Evolutionary conservation across 140 eudicot species (phyloP).

Genomic region (Stevia rebaudiana): DNA sequence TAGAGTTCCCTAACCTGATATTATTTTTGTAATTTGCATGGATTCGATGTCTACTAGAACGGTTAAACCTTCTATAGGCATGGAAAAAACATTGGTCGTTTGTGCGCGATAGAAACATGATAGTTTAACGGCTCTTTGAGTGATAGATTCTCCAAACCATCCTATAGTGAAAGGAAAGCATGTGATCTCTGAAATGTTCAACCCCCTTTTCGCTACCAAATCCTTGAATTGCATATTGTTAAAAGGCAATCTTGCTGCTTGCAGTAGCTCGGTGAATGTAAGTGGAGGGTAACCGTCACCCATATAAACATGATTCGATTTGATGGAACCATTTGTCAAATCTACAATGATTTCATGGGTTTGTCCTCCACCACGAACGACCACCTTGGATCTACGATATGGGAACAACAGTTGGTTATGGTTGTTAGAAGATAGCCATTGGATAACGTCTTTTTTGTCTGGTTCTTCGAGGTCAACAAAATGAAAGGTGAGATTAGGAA

Average conservation of each 20-base stretch:
- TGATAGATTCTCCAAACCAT: slow-evolving; percentile 62
- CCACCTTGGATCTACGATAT: slow-evolving; percentile 54
- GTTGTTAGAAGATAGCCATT: slow-evolving; percentile 45
- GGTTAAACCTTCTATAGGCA: slow-evolving; percentile 74
- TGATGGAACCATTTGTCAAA: slow-evolving; percentile 31
- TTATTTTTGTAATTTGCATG: slow-evolving; percentile 27
- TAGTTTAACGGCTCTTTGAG: slow-evolving; percentile 45
- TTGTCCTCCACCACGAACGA: slow-evolving; percentile 44
- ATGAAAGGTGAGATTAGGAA: slow-evolving; percentile 52
- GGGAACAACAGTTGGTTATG: slow-evolving; percentile 34
- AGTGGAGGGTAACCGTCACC: slow-evolving; percentile 77
- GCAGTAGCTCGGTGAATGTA: slow-evolving; percentile 47
- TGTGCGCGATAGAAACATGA: slow-evolving; percentile 70
- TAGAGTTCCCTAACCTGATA: no score
- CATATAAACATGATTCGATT: slow-evolving; percentile 46
- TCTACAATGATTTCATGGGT: slow-evolving; percentile 61
- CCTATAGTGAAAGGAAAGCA: slow-evolving; percentile 78
- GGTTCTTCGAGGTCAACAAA: slow-evolving; percentile 80
- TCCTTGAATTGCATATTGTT: slow-evolving; percentile 37
- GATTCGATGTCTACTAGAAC: slow-evolving; percentile 50
- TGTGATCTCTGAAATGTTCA: slow-evolving; percentile 64
- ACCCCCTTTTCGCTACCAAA: slow-evolving; percentile 48
- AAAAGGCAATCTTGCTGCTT: slow-evolving; percentile 45
- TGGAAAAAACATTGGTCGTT: slow-evolving; percentile 63
- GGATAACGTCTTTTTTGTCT: slow-evolving; percentile 44